Evolutionary conservation across 208 protist genomes (phyloP).

Genomic region (Trypanosoma cruzi): DNA sequence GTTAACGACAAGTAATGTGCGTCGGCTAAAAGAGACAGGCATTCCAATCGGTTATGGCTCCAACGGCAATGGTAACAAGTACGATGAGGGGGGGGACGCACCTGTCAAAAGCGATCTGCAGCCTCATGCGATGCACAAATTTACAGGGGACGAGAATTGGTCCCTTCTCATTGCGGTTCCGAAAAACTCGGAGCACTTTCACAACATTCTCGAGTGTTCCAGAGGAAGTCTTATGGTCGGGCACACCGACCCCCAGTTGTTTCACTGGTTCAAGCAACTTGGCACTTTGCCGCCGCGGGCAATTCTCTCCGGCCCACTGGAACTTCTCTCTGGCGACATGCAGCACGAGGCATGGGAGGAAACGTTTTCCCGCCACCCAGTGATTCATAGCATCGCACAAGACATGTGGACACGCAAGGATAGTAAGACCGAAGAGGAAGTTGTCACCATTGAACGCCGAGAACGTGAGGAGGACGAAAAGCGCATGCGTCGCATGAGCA

Average conservation of each 20-base stretch:
- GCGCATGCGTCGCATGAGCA: slow-evolving; percentile 91
- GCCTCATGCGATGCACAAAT: slow-evolving; percentile 80
- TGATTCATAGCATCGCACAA: slow-evolving; percentile 78
- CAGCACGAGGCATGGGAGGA: slow-evolving; percentile 74
- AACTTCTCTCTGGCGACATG: slow-evolving; percentile 73
- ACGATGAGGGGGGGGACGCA: slow-evolving; percentile 22
- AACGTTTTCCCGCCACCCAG: slow-evolving; percentile 74
- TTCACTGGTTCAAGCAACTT: slow-evolving; percentile 91
- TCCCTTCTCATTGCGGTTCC: slow-evolving; percentile 74
- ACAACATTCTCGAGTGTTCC: slow-evolving; percentile 62
- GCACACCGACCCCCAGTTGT: slow-evolving; percentile 89
- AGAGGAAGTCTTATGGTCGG: slow-evolving; percentile 82
- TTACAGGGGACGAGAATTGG: slow-evolving; percentile 64
- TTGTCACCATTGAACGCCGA: slow-evolving; percentile 63
- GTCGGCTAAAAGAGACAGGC: slow-evolving; percentile 50
- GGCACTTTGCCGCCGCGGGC: slow-evolving; percentile 74
- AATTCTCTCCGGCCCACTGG: slow-evolving; percentile 71
- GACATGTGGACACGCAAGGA: slow-evolving; percentile 83
- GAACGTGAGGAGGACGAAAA: slow-evolving; percentile 84
- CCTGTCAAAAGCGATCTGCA: slow-evolving; percentile 84
- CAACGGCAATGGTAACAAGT: slow-evolving; percentile 5
- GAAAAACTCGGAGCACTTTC: slow-evolving; percentile 75
- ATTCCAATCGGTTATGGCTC: slow-evolving; percentile 51
- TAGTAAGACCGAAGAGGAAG: slow-evolving; percentile 74
- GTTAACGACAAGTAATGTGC: slow-evolving; percentile 84